Evolutionary conservation across 495 filamentous ascomycete genomes (phyloP).

Genomic region (Neurospora tetrasperma): DNA sequence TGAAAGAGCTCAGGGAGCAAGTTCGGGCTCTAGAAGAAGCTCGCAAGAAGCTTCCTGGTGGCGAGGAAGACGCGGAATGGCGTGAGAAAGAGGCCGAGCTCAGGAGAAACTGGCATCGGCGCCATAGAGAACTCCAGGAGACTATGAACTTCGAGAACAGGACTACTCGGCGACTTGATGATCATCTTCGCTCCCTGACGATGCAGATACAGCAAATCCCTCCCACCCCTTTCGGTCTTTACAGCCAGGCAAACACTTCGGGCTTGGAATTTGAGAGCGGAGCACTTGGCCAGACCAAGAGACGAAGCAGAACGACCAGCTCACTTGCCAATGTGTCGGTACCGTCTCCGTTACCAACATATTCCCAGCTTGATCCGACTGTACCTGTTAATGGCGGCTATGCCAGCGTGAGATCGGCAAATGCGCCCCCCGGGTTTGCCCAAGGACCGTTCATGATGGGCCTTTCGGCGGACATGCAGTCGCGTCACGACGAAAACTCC

Average conservation of each 20-base stretch:
- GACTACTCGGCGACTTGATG: conserved; percentile 26
- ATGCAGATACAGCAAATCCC: conserved; percentile 28
- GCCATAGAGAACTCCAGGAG: conserved; percentile 34
- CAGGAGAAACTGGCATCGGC: conserved; percentile 35
- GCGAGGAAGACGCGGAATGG: conserved; percentile 45
- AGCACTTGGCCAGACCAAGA: conserved; percentile 37
- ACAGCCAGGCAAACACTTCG: conserved; percentile 35
- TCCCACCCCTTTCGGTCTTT: conserved; percentile 23
- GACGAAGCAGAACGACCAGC: conserved; percentile 46
- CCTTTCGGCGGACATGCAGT: conserved; percentile 26
- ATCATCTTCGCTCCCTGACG: conserved; percentile 25
- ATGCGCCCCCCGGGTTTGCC: conserved; percentile 38
- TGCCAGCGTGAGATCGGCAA: conserved; percentile 27
- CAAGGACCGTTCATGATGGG: conserved; percentile 41
- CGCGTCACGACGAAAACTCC: conserved; percentile 32
- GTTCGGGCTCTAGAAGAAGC: conserved; percentile 46
- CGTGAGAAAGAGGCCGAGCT: conserved; percentile 34
- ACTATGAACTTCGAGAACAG: conserved; percentile 26
- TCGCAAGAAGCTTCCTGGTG: conserved; percentile 38
- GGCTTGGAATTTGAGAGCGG: conserved; percentile 39
- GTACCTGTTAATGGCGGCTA: conserved; percentile 22
- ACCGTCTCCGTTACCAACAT: conserved; percentile 29
- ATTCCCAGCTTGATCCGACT: conserved; percentile 29
- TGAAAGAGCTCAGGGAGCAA: conserved; percentile 39
- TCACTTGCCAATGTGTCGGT: conserved; percentile 39